A percentile compares a stretch with the other conserved stretches of the same genome.
These are phyloP conservation scores for Penstemon eatonii DNA, from an alignment of 257 asterid species.

Conservation along the genomic window DNA sequence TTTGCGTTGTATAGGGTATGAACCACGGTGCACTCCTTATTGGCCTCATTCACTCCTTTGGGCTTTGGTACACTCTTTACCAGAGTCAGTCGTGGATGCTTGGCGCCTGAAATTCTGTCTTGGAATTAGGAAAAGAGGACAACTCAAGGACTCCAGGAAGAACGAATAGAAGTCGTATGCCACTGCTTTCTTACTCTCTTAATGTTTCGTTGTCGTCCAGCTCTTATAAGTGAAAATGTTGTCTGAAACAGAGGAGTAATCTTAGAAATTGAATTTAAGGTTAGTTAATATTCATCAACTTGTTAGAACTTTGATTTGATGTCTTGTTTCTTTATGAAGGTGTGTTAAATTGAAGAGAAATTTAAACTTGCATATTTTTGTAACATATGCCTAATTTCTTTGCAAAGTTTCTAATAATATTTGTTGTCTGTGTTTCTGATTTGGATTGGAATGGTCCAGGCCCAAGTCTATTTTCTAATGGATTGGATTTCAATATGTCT, in stretches of 20 bases:
- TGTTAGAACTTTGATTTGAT: neutral
- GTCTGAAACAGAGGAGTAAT: neutral
- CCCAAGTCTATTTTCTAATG: no score
- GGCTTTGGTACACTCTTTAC: conserved; percentile 56
- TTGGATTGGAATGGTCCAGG: no score
- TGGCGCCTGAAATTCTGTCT: conserved; percentile 83
- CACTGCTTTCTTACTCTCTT: neutral
- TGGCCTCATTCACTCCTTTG: conserved; percentile 94
- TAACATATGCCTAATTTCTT: neutral
- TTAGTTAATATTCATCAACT: no score
- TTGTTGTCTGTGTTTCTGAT: neutral
- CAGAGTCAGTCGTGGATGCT: conserved; percentile 65
- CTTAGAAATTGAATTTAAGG: neutral
- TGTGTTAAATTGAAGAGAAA: neutral
- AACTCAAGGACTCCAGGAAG: conserved; percentile 74
- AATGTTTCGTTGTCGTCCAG: neutral
- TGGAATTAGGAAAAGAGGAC: conserved; percentile 75
- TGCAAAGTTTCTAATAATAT: neutral
- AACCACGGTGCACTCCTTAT: conserved; percentile 94
- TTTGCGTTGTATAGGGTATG: conserved; percentile 81
- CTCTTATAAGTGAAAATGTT: neutral
- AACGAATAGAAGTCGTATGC: conserved; percentile 44
- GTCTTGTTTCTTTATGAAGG: neutral
- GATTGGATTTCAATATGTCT: no score
- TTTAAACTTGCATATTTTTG: neutral